Evolutionary conservation across 495 filamentous ascomycete species (phyloP).

Genomic region (Aspergillus wentii): DNA sequence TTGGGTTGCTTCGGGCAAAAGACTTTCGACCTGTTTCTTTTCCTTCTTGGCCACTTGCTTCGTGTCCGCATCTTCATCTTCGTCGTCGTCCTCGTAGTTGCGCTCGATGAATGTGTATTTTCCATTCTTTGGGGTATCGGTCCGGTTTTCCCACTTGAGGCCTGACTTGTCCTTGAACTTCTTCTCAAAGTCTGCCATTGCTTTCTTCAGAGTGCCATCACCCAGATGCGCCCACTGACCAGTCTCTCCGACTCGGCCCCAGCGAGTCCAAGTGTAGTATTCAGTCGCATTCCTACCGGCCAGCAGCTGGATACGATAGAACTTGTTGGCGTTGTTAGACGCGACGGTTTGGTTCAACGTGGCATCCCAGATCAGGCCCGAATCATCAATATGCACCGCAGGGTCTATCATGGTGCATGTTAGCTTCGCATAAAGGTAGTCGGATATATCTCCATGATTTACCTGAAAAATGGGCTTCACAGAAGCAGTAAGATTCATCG

Average conservation of each 20-base stretch:
- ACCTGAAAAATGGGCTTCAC: not conserved
- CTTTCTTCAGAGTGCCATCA: conserved; percentile 32
- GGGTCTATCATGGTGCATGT: conserved; percentile 8
- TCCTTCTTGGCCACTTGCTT: conserved; percentile 10
- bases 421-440: conserved; percentile 2
- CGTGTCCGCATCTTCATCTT: conserved; percentile 49
- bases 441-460: not conserved
- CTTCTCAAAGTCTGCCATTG: conserved; percentile 54
- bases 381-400: conserved; percentile 59
- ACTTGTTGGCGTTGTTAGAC: conserved; percentile 64
- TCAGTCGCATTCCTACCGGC: conserved; percentile 9
- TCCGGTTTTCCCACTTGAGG: conserved; percentile 58
- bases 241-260: conserved; percentile 73
- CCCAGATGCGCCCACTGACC: conserved; percentile 54
- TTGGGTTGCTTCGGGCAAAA: conserved; percentile 55
- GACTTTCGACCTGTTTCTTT: conserved; percentile 41
- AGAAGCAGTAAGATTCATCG: conserved; percentile 37
- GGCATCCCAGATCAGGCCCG: conserved; percentile 58
- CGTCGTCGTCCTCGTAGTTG: conserved; percentile 62
- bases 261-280: conserved; percentile 62
- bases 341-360: conserved; percentile 47
- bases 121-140: conserved; percentile 49
- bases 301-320: conserved; percentile 60
- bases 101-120: conserved; percentile 78
- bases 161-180: conserved; percentile 81